These are phyloP conservation scores for Fusarium sp. DNA, from an alignment of 2,329 filamentous ascomycete species.

Conservation along the genomic window DNA sequence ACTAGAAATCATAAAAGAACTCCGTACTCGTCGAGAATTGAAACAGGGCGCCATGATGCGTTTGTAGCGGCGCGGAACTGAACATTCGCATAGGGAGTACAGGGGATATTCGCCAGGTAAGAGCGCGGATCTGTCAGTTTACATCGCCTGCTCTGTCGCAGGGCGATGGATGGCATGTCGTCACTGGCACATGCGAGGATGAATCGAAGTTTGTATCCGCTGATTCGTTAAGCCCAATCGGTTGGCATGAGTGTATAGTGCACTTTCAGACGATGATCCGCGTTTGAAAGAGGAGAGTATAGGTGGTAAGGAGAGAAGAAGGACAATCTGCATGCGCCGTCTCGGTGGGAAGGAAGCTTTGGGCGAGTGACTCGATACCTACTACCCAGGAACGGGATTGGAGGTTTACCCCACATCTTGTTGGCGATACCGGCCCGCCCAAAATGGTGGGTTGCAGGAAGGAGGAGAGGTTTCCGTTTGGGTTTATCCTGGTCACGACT, in stretches of 20 bases:
- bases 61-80: slow-evolving; percentile 39
- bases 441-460: slow-evolving; percentile 34
- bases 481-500: slow-evolving; percentile 4
- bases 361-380: slow-evolving; percentile 30
- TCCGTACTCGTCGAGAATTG: slow-evolving; percentile 70
- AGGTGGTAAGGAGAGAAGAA: not conserved
- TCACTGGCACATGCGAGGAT: slow-evolving; percentile 48
- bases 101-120: slow-evolving; percentile 19
- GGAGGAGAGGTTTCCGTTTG: not conserved
- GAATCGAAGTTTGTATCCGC: not conserved
- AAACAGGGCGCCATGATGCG: slow-evolving; percentile 69
- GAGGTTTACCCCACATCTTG: slow-evolving; percentile 41
- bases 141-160: slow-evolving; percentile 57
- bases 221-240: not conserved
- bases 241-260: not conserved
- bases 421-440: slow-evolving; percentile 40
- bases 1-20: not conserved
- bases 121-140: slow-evolving; percentile 42
- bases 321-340: slow-evolving; percentile 29
- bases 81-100: slow-evolving; percentile 9
- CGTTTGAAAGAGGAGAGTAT: not conserved
- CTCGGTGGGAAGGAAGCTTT: slow-evolving; percentile 35
- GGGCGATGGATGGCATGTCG: slow-evolving; percentile 57
- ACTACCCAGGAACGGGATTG: slow-evolving; percentile 13
- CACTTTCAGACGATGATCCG: not conserved